These are phyloP conservation scores for Penicillium cinerascens DNA, from an alignment of 495 filamentous ascomycete genomes.

Conservation along the genomic window DNA sequence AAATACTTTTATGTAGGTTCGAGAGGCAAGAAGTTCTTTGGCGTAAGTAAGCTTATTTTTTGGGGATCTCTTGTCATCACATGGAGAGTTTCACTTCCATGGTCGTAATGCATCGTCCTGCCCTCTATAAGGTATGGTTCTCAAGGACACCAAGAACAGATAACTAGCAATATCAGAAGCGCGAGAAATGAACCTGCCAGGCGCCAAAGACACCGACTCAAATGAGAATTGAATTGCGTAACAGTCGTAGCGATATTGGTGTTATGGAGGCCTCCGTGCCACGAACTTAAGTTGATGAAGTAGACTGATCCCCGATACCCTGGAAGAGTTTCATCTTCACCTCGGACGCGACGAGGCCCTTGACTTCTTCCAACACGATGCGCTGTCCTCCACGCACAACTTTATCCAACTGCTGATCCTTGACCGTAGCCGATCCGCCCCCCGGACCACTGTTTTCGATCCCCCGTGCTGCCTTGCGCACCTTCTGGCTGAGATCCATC, in stretches of 20 bases:
- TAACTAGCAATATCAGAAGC: not conserved
- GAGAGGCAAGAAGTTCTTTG: not conserved
- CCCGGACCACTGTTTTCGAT: constrained; percentile 41
- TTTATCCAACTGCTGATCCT: constrained; percentile 72
- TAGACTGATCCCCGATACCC: constrained; percentile 44
- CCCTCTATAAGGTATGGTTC: not conserved
- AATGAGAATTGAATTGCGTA: constrained; percentile 8
- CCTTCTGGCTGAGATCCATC: constrained; percentile 77
- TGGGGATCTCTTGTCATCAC: not conserved
- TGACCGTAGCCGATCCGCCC: constrained; percentile 22
- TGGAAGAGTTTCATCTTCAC: constrained; percentile 87
- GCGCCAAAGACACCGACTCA: constrained; percentile 12
- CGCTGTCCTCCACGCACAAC: constrained; percentile 74
- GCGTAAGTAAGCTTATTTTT: not conserved
- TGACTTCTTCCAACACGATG: constrained; percentile 81
- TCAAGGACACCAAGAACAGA: not conserved
- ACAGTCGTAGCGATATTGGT: constrained; percentile 19
- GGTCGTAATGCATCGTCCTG: not conserved
- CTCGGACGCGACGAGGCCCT: constrained; percentile 75
- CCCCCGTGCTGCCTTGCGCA: constrained; percentile 56
- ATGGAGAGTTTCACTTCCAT: not conserved
- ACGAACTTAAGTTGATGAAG: constrained; percentile 7
- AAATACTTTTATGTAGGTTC: not conserved
- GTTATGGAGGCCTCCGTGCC: not conserved
- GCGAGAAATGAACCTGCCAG: constrained; percentile 9